These are phyloP conservation scores for Paraglomus occultum DNA, from an alignment of 192 early-diverging fungal genomes.

Conservation along the genomic window DNA sequence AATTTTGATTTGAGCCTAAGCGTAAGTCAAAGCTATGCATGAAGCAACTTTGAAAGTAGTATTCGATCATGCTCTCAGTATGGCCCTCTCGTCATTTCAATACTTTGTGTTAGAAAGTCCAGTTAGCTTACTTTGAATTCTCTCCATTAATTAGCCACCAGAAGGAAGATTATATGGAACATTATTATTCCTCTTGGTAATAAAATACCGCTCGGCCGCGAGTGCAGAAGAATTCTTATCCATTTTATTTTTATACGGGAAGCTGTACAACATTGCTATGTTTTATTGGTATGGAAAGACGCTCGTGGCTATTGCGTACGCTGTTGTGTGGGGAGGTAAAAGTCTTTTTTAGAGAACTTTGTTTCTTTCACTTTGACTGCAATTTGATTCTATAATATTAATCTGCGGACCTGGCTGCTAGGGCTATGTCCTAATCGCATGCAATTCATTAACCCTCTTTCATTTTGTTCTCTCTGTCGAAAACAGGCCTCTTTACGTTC, in stretches of 20 bases:
- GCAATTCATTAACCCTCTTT: not conserved
- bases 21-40: not conserved
- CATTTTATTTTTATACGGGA: conserved; percentile 16
- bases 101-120: no score
- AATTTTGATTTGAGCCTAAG: conserved; percentile 13
- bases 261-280: conserved; percentile 14
- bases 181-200: not conserved
- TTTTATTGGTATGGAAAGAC: conserved; percentile 26
- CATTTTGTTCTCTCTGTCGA: conserved; percentile 22
- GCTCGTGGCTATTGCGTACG: not conserved
- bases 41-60: no score
- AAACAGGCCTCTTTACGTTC: conserved; percentile 34
- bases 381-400: no score
- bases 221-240: conserved; percentile 28
- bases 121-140: not conserved
- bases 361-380: not conserved
- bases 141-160: conserved; percentile 3
- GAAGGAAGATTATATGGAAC: conserved; percentile 14
- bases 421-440: not conserved
- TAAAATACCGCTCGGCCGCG: conserved; percentile 16
- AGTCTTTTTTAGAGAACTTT: not conserved
- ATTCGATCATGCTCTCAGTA: no score
- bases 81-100: no score
- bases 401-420: no score
- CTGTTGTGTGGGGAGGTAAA: conserved; percentile 15